These are phyloP conservation scores for Fragaria vesca DNA, from an alignment of 306 rosid species.

Conservation along the genomic window DNA sequence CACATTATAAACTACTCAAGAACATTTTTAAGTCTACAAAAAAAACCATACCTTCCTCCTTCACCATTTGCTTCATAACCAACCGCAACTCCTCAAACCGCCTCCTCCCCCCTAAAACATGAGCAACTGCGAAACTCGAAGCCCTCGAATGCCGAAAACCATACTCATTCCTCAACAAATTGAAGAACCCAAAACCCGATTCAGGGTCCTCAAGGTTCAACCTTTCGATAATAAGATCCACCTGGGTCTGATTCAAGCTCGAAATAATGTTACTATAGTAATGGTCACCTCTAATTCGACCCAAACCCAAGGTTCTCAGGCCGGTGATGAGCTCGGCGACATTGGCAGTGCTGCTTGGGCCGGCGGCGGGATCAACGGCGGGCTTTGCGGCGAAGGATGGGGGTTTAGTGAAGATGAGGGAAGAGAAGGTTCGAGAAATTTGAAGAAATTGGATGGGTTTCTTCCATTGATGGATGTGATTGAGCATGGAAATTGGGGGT, in stretches of 20 bases:
- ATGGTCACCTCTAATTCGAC: slow-evolving; percentile 23
- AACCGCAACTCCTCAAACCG: slow-evolving; percentile 39
- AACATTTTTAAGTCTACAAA: neutral
- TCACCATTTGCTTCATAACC: slow-evolving; percentile 34
- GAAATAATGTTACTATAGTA: slow-evolving; percentile 22
- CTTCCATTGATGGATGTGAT: slow-evolving; percentile 29
- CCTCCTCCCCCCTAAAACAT: slow-evolving; percentile 35
- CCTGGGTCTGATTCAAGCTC: slow-evolving; percentile 34
- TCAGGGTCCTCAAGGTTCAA: slow-evolving; percentile 38
- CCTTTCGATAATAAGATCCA: slow-evolving; percentile 33
- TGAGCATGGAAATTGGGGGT: slow-evolving; percentile 44
- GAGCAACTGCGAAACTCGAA: slow-evolving; percentile 31
- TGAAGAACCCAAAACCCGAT: slow-evolving; percentile 41
- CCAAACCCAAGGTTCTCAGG: slow-evolving; percentile 37
- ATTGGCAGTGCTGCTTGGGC: slow-evolving; percentile 12
- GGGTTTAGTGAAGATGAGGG: slow-evolving; percentile 31
- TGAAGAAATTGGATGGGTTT: slow-evolving; percentile 7
- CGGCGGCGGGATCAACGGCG: slow-evolving; percentile 8
- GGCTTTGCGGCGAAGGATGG: slow-evolving; percentile 31
- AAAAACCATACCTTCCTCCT: slow-evolving; percentile 40
- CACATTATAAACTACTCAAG: neutral
- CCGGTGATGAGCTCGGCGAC: slow-evolving; percentile 37
- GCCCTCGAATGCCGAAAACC: slow-evolving; percentile 40
- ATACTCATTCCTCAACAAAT: slow-evolving; percentile 30
- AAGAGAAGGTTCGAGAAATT: slow-evolving; percentile 23